Evolutionary conservation across 768 basidiomycete genomes (phyloP), one percentile per base, ranked within the genome.

Genomic region (Amanita pallidorosea): DNA sequence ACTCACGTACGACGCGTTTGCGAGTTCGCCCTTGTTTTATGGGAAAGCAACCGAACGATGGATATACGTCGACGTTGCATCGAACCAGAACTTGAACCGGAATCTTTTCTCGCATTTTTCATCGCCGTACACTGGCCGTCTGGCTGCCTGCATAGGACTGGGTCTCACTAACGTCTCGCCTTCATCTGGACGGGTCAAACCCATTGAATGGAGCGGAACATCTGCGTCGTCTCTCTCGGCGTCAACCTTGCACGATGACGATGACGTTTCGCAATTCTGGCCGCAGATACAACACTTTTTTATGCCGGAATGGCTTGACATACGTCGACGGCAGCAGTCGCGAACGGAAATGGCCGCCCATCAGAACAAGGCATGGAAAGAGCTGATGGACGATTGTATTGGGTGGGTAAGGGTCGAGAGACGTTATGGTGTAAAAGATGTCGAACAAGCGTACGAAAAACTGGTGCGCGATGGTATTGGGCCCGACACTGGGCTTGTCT

Each of bases 11-110:
- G 72, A 70, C n/a, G 60, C 60, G 2, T 72, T 81, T 51, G 57
- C 65, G 4, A 61, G 63, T 1, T 56, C 61, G 8, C 38, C 52
- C 1, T 54, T 65, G 11, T 61, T 72, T 40, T 64, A 66, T 36
- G 58, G 59, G 6, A 56, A 57, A 13, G 52, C 53, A 6, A 49
- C 60, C 2, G 55, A 66, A 48, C 66, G 65, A 33, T 81, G 78
- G 76, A 61, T 83, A 9, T 85, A 84, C 52, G 63, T 81, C 20
- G 84, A 85, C 59, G 71, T 85, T 11, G 76, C 84, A 3, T 81
- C 80, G 1, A 84, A 75, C 58, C 64, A 71, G 33, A 54, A 48
- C 18, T 61, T 83, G 38, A 85, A 83, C 57, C 51, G 57, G 38
- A 62, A 63, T 8, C 61, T 85, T 15, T 62, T 65, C 45, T 52